phyloP scores from a whole-genome alignment of 2,329 filamentous ascomycete genomes.

The Tolypocladium amazonense region DNA sequence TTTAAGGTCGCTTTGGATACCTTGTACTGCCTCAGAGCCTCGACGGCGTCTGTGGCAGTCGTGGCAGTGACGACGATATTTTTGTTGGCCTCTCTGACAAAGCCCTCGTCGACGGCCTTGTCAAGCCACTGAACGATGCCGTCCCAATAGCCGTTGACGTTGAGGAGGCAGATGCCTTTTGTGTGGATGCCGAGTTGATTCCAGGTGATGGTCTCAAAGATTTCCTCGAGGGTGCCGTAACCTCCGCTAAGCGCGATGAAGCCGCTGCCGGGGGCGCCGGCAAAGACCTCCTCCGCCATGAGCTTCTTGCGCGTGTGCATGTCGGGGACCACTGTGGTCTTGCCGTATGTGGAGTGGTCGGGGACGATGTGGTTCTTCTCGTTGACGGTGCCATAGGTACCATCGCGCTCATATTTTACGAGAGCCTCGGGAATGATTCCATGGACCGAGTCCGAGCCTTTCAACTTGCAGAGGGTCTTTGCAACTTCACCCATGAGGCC shows the following conservation, averaged over 20 bases:
- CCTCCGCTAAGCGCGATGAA: conserved; percentile 86
- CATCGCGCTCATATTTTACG: conserved; percentile 64
- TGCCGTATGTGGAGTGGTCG: conserved; percentile 59
- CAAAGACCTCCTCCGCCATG: conserved; percentile 83
- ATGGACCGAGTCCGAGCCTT: conserved; percentile 73
- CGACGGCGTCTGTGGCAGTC: conserved; percentile 61
- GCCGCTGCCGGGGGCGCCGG: conserved; percentile 70
- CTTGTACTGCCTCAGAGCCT: conserved; percentile 62
- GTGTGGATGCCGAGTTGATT: conserved; percentile 92
- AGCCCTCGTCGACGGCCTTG: conserved; percentile 64
- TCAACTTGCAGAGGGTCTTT: conserved; percentile 71
- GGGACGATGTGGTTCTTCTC: conserved; percentile 46
- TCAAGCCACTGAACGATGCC: conserved; percentile 74
- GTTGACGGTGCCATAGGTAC: conserved; percentile 36
- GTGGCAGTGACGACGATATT: conserved; percentile 71
- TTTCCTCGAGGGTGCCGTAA: conserved; percentile 91
- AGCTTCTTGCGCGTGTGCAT: conserved; percentile 95
- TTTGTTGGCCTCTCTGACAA: conserved; percentile 60
- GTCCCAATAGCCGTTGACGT: conserved; percentile 87
- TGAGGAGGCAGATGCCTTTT: conserved; percentile 68
- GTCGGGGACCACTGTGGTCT: conserved; percentile 79
- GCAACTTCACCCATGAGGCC: conserved; percentile 95
- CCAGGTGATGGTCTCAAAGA: conserved; percentile 87
- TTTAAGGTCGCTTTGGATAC: conserved; percentile 66
- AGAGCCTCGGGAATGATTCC: conserved; percentile 88